Evolutionary conservation across 2,329 filamentous ascomycete genomes (phyloP).

Genomic region (Sporothrix inflata): DNA sequence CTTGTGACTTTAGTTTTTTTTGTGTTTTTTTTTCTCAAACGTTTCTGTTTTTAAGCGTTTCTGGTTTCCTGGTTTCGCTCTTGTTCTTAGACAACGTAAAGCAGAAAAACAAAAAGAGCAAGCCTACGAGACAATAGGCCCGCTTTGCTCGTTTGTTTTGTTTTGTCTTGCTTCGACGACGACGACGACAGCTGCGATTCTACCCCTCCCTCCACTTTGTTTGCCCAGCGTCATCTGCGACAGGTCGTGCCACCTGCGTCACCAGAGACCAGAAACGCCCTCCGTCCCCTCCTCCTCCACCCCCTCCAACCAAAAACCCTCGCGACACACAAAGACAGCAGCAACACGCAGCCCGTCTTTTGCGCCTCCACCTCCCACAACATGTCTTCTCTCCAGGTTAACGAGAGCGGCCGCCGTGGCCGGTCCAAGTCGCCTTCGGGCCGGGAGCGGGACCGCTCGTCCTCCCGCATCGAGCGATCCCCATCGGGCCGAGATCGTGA

Average conservation of each 20-base stretch:
- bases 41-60: not conserved
- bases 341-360: too few species aligned
- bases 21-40: not conserved
- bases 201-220: not conserved
- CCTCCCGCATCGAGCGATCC: slow-evolving; percentile 30
- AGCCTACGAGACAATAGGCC: not conserved
- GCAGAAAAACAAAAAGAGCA: not conserved
- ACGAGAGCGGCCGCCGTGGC: slow-evolving; percentile 49
- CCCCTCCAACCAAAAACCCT: not conserved
- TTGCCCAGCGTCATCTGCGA: not conserved
- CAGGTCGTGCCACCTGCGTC: slow-evolving; percentile 21
- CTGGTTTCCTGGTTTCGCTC: not conserved
- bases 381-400: slow-evolving; percentile 57
- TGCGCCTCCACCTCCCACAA: too few species aligned
- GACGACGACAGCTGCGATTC: not conserved
- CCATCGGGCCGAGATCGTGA: slow-evolving; percentile 34
- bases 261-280: not conserved
- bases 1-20: not conserved
- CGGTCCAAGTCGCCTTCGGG: slow-evolving; percentile 54
- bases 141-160: not conserved
- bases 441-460: slow-evolving; percentile 41
- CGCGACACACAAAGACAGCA: too few species aligned
- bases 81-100: not conserved
- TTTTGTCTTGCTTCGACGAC: not conserved
- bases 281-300: not conserved